phyloP scores from a whole-genome alignment of 345 rosid genomes.

The Arabis hirsuta region DNA sequence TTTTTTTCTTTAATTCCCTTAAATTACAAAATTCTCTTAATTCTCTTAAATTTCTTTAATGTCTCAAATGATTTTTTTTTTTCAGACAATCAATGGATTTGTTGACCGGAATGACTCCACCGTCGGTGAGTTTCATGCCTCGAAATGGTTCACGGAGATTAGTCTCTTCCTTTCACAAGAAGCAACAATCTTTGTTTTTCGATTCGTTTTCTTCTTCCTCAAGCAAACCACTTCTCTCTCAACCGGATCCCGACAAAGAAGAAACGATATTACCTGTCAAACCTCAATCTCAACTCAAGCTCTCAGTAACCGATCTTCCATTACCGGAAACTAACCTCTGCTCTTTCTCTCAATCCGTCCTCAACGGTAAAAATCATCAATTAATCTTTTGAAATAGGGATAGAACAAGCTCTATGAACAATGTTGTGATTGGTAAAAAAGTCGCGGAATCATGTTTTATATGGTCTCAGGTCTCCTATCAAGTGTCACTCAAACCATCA shows the following conservation, averaged over 20 bases:
- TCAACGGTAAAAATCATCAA: constrained; percentile 56
- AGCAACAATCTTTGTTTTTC: constrained; percentile 37
- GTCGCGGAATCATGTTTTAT: too few relatives aligned
- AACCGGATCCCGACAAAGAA: constrained; percentile 42
- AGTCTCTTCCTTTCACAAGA: constrained; percentile 46
- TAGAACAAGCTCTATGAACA: too few relatives aligned
- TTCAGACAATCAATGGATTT: constrained; percentile 61
- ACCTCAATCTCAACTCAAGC: constrained; percentile 42
- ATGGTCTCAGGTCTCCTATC: too few relatives aligned
- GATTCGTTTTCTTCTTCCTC: constrained; percentile 47
- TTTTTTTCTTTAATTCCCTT: not conserved
- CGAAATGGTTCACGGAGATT: constrained; percentile 33
- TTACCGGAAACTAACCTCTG: constrained; percentile 43
- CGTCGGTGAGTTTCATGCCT: constrained; percentile 48
- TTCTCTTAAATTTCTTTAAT: too few relatives aligned
- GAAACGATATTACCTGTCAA: constrained; percentile 35
- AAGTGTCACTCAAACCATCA: too few relatives aligned
- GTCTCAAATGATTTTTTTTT: not conserved
- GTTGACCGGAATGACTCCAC: constrained; percentile 54
- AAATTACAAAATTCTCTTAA: not conserved
- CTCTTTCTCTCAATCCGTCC: constrained; percentile 61
- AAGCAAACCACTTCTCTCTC: constrained; percentile 50
- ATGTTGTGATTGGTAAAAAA: too few relatives aligned
- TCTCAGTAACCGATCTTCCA: constrained; percentile 45
- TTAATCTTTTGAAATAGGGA: not conserved